Conservation (phyloP, 257 asterid genomes). For the Solanum okadae region DNA sequence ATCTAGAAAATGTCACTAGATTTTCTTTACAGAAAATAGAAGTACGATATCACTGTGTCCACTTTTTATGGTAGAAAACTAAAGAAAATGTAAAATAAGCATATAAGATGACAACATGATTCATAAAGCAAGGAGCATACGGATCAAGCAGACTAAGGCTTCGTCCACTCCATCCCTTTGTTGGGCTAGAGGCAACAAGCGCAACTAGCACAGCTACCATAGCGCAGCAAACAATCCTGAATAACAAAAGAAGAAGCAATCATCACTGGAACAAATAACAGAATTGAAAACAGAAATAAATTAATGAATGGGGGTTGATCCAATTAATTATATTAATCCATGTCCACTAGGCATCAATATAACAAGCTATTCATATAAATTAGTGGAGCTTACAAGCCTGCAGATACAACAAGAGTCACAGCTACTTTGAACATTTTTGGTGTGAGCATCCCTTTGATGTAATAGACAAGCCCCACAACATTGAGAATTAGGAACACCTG, state of each 20-base stretch:
- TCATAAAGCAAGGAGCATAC: conserved; percentile 33
- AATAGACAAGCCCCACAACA: conserved; percentile 87
- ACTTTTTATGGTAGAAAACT: neutral
- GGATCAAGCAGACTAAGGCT: conserved; percentile 98
- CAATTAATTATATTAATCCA: neutral
- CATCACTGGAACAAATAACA: neutral
- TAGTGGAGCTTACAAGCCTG: conserved; percentile 68
- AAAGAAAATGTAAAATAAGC: neutral
- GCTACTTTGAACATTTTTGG: conserved; percentile 97
- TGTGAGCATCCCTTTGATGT: conserved; percentile 82
- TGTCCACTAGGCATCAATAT: neutral
- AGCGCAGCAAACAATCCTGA: conserved; percentile 73
- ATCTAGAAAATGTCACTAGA: neutral
- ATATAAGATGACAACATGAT: neutral
- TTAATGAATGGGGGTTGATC: neutral
- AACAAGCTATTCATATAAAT: neutral
- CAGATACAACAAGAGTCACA: conserved; percentile 75
- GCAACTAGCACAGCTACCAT: conserved; percentile 75
- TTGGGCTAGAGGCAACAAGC: conserved; percentile 97
- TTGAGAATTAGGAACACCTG: conserved; percentile 91
- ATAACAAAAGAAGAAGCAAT: neutral
- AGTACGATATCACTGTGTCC: neutral
- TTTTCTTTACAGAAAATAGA: neutral
- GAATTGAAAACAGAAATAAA: neutral
- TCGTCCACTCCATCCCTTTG: conserved; percentile 99